Conservation (phyloP, 371 early-diverging fungal genomes). For the Apophysomyces elegans region DNA sequence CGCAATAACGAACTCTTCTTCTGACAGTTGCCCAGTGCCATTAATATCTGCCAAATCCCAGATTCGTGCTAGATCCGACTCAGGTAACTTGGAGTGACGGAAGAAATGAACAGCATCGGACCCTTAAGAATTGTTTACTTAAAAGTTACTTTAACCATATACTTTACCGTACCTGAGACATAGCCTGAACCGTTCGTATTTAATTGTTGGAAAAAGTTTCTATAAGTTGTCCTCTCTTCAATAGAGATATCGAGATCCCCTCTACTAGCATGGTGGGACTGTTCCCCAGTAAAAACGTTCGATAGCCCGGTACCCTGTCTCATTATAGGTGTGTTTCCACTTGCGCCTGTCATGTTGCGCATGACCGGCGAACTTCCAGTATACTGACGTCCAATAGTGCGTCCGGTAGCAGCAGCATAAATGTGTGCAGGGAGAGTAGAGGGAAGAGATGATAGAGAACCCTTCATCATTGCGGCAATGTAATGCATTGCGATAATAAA, state of each 20-base stretch:
- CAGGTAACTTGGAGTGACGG: constrained; percentile 73
- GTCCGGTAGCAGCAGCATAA: constrained; percentile 59
- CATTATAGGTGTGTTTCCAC: background rate
- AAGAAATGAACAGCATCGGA: constrained; percentile 79
- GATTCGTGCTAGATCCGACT: constrained; percentile 67
- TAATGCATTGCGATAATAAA: constrained; percentile 87
- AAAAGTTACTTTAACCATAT: no score
- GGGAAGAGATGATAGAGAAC: constrained; percentile 58
- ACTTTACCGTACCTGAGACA: constrained; percentile 31
- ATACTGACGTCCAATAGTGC: constrained; percentile 28
- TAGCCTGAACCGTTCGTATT: constrained; percentile 33
- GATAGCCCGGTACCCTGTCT: background rate
- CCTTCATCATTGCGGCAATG: constrained; percentile 71
- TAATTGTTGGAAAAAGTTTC: constrained; percentile 36
- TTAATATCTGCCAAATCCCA: constrained; percentile 70
- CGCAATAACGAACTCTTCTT: constrained; percentile 61
- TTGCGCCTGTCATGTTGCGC: constrained; percentile 7
- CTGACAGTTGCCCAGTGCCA: constrained; percentile 46
- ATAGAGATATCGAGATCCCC: constrained; percentile 31
- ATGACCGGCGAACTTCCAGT: constrained; percentile 11
- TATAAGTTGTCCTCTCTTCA: constrained; percentile 37
- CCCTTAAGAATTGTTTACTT: constrained; percentile 27
- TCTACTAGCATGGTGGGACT: constrained; percentile 15
- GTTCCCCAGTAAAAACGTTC: constrained; percentile 15
- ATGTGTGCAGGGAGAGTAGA: constrained; percentile 59